Conservation (phyloP, 2,329 filamentous ascomycete genomes). For the Xylaria sp. region DNA sequence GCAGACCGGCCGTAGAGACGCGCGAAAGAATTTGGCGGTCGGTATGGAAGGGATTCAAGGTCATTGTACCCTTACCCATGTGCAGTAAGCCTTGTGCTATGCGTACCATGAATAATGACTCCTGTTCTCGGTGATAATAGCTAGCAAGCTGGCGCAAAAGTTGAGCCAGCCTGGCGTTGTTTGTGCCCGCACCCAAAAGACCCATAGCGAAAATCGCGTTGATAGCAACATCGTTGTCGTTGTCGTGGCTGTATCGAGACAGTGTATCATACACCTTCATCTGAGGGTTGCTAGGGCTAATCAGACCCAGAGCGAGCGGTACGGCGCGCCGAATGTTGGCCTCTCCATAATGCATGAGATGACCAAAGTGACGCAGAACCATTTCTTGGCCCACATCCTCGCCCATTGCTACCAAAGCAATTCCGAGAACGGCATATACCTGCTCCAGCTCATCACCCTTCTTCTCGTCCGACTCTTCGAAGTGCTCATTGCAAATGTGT, state of each 20-base stretch:
- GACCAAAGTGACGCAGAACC: conserved; percentile 96
- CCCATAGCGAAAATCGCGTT: conserved; percentile 99
- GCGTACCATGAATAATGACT: conserved; percentile 98
- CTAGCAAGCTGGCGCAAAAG: conserved; percentile 92
- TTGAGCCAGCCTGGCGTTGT: conserved; percentile 96
- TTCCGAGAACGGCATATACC: conserved; percentile 93
- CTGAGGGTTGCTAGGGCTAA: conserved; percentile 97
- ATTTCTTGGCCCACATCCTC: conserved; percentile 99
- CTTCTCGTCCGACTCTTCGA: conserved; percentile 94
- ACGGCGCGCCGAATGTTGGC: conserved; percentile 97
- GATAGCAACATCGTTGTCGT: conserved; percentile 96
- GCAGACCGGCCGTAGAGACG: conserved; percentile 87
- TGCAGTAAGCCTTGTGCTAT: conserved; percentile 97
- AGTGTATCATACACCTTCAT: conserved; percentile 99
- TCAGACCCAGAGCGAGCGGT: conserved; percentile 93
- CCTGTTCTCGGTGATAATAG: conserved; percentile 97
- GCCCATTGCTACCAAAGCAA: conserved; percentile 96
- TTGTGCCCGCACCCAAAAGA: conserved; percentile 93
- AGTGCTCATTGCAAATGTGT: conserved; percentile 97
- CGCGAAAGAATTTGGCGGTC: conserved; percentile 95
- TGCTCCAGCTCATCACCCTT: conserved; percentile 96
- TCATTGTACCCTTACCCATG: conserved; percentile 98
- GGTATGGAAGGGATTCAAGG: conserved; percentile 98
- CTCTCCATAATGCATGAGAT: conserved; percentile 99
- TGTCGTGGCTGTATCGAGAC: conserved; percentile 97